Base-by-base conservation (phyloP, 345 rosid species). In the Camelina neglecta region DNA sequence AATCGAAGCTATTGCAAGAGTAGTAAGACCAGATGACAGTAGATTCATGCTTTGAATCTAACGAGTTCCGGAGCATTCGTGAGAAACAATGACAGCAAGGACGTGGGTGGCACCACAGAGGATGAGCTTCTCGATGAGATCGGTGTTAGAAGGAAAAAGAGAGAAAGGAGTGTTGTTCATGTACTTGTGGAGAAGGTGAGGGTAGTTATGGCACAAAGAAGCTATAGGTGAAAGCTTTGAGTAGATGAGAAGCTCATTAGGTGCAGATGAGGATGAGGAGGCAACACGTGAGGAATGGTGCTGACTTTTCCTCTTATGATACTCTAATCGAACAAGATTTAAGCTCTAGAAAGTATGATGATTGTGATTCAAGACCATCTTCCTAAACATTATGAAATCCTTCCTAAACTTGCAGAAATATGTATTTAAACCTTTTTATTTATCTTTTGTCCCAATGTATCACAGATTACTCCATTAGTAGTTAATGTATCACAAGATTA, bases 61-160 rank as follows among this genome's bases (percentile, higher is more conserved):
- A 57, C 2, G 88, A 82, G 49, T 87, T 89, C 4, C 84, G 58
- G 8, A 97, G 92, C 55, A 96, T 89, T 31, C 79, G 76, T 18
- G 99, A 89, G 86, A 92, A 92, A 88, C 99, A 95, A 39, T 97
- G 97, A 66, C 99, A 97, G 75, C 99, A 97, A 53, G 99, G 99
- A 41, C 90, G 93, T 1, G 97, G 99, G 81, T 92, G 97, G 67
- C 97, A 95, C 99, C 97, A n/a, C 84, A 90, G 82, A 95, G 91
- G 81, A 90, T 90, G 4, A 95, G 86, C n/a, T 89, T 76, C 77
- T 95, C 99, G 8, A 87, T 88, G 60, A 95, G 87, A 82, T 86
- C 86, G 33, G 89, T 53, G 50, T 95, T 96, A 13, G 68, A 79
- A 11, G 99, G 99, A 80, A 98, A 95, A 44, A 76, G 69, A 44